These are phyloP conservation scores for Vitis hybrid DNA, from an alignment of 177 flowering plant genomes.

Conservation along the genomic window DNA sequence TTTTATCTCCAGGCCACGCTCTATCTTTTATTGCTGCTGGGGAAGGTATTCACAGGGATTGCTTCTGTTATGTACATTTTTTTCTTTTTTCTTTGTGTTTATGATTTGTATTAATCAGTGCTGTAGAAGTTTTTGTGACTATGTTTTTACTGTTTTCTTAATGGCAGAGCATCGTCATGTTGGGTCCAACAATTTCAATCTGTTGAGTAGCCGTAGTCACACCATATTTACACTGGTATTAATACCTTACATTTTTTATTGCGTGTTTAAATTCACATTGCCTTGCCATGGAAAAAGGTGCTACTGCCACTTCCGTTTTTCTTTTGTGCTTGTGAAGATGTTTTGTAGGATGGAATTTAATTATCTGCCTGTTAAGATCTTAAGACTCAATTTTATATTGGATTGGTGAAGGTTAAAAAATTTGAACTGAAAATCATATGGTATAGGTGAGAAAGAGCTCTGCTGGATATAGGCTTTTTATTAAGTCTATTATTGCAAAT, in stretches of 20 bases:
- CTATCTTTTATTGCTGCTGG: conserved; percentile 99
- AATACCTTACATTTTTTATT: background rate
- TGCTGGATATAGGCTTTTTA: background rate
- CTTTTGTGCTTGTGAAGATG: too few relatives aligned
- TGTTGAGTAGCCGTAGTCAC: conserved; percentile 97
- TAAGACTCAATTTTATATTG: too few relatives aligned
- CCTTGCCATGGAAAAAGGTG: background rate
- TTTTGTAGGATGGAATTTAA: too few relatives aligned
- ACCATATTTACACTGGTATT: conserved; percentile 93
- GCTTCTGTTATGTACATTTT: background rate
- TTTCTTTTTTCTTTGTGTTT: conserved; percentile 1
- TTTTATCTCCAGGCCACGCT: conserved; percentile 98
- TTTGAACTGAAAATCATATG: too few relatives aligned
- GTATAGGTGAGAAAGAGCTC: background rate
- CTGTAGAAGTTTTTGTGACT: background rate
- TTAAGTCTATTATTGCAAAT: background rate
- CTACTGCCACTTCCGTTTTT: too few relatives aligned
- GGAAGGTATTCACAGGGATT: conserved; percentile 57
- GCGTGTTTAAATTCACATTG: background rate
- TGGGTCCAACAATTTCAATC: conserved; percentile 95
- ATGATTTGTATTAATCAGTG: background rate
- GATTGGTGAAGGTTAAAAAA: too few relatives aligned
- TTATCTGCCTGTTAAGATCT: too few relatives aligned
- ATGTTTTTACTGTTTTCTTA: conserved; percentile 16
- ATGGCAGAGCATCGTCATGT: conserved; percentile 97